A percentile compares a stretch with the other conserved stretches of the same genome.
These are phyloP conservation scores for Haplographium delicatum DNA, from an alignment of 495 filamentous ascomycete species.

Conservation along the genomic window DNA sequence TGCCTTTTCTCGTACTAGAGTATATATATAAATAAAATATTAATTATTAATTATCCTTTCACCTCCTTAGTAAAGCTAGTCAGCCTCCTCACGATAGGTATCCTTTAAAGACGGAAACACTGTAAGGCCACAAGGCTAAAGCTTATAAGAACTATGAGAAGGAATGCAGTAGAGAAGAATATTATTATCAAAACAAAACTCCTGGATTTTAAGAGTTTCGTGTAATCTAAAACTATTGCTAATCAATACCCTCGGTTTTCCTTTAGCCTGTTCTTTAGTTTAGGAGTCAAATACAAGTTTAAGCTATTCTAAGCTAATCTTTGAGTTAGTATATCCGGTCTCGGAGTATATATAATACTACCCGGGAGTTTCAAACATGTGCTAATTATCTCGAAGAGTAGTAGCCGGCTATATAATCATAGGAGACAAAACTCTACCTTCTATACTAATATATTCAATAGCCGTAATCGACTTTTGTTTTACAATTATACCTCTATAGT, in stretches of 20 bases:
- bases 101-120: conserved; percentile 29
- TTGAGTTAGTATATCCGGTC: conserved; percentile 27
- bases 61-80: conserved; percentile 24
- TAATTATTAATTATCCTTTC: conserved; percentile 28
- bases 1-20: conserved; percentile 27
- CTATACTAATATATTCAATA: not conserved
- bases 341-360: conserved; percentile 22
- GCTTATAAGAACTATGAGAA: conserved; percentile 29
- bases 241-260: conserved; percentile 26
- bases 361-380: conserved; percentile 28
- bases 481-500: not conserved
- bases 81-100: conserved; percentile 24
- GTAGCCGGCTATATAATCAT: not conserved
- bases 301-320: conserved; percentile 30
- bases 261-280: conserved; percentile 26
- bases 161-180: conserved; percentile 30
- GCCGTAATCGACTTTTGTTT: not conserved
- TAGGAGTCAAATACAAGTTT: conserved; percentile 32
- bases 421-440: not conserved
- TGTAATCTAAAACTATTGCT: conserved; percentile 28
- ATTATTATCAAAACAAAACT: conserved; percentile 29
- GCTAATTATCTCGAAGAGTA: not conserved
- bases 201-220: conserved; percentile 27
- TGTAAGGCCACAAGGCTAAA: conserved; percentile 10
- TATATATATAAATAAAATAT: conserved; percentile 33